Evolutionary conservation across 305 asterid species (phyloP).

Genomic region (Solanum hybrid): DNA sequence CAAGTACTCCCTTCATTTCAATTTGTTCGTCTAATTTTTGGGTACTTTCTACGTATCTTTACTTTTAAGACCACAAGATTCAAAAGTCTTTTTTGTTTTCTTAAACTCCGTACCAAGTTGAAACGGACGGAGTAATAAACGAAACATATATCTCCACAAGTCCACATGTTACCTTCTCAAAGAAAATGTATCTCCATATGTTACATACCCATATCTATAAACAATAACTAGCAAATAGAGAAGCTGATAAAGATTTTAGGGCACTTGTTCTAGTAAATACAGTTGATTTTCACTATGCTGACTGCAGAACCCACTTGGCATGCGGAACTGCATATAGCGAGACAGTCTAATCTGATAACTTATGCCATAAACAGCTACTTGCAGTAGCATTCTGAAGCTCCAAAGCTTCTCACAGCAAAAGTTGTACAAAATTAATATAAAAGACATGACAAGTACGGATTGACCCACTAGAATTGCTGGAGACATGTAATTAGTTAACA

Average conservation of each 20-base stretch:
- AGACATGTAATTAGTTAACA: background rate
- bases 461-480: background rate
- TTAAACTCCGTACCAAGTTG: background rate
- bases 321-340: background rate
- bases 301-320: background rate
- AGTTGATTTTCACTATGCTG: background rate
- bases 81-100: background rate
- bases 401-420: background rate
- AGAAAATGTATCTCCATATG: background rate
- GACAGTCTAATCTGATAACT: background rate
- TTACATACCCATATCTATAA: background rate
- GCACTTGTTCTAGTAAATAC: background rate
- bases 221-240: background rate
- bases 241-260: background rate
- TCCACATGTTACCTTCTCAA: background rate
- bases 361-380: background rate
- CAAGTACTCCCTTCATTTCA: background rate
- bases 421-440: background rate
- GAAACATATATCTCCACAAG: background rate
- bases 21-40: background rate
- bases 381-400: background rate
- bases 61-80: background rate
- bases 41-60: background rate
- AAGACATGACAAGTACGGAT: background rate
- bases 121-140: background rate